A percentile compares a stretch with the other conserved stretches of the same genome.
These are phyloP conservation scores for Grigorovia jiainica DNA, from an alignment of 805 yeast genomes.

Conservation along the genomic window DNA sequence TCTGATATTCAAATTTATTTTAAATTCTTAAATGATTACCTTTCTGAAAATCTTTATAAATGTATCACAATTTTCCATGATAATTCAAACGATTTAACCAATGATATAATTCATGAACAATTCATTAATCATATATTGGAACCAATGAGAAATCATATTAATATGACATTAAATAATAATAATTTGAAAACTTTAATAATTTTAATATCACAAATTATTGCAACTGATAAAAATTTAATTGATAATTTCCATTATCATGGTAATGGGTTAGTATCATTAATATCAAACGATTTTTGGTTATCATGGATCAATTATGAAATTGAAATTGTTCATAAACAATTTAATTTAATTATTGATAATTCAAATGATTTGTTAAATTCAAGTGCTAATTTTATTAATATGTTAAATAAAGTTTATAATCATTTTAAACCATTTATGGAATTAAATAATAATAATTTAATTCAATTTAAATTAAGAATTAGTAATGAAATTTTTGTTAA, in stretches of 20 bases:
- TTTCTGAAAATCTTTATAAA: slow-evolving; percentile 32
- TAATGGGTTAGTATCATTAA: slow-evolving; percentile 25
- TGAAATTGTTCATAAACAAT: slow-evolving; percentile 36
- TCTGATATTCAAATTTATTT: slow-evolving; percentile 46
- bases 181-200: slow-evolving; percentile 32
- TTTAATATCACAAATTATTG: slow-evolving; percentile 33
- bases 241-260: slow-evolving; percentile 36
- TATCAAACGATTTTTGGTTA: slow-evolving; percentile 27
- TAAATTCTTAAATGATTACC: slow-evolving; percentile 38
- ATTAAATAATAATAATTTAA: slow-evolving; percentile 11
- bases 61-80: slow-evolving; percentile 36
- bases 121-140: slow-evolving; percentile 28
- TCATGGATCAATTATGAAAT: slow-evolving; percentile 43
- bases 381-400: slow-evolving; percentile 34
- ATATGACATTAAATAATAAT: slow-evolving; percentile 27
- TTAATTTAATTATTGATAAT: slow-evolving; percentile 32
- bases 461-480: slow-evolving; percentile 18
- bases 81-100: slow-evolving; percentile 15
- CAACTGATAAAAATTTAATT: slow-evolving; percentile 30
- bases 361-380: slow-evolving; percentile 13
- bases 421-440: slow-evolving; percentile 32
- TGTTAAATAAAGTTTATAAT: slow-evolving; percentile 35
- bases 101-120: slow-evolving; percentile 31
- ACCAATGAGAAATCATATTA: slow-evolving; percentile 38
- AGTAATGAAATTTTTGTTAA: slow-evolving; percentile 23